These are phyloP conservation scores for Cordyceps cateniannulata DNA, from an alignment of 2,329 filamentous ascomycete species.

Conservation along the genomic window DNA sequence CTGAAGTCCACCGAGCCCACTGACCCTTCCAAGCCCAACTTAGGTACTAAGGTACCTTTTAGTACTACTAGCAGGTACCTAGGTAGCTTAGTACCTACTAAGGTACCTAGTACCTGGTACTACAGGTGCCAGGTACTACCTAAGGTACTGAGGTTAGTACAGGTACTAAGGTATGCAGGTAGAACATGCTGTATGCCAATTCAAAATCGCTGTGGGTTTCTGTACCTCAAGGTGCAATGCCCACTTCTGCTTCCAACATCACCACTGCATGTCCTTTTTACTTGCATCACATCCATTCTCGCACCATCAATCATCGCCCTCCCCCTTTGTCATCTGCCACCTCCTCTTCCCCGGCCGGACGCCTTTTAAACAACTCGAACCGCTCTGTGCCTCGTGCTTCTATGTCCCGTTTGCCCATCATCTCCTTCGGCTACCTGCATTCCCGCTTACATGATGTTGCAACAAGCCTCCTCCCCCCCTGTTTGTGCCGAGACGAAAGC, in stretches of 20 bases:
- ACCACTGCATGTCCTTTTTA: not conserved
- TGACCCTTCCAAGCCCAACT: not conserved
- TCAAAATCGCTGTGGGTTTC: not conserved
- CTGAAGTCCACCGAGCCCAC: not conserved
- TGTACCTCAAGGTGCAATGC: not conserved
- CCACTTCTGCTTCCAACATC: not conserved
- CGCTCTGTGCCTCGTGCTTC: not conserved
- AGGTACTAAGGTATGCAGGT: too few species aligned
- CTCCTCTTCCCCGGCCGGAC: not conserved
- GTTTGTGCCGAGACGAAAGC: not conserved
- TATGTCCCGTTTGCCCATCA: not conserved
- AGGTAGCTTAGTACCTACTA: too few species aligned
- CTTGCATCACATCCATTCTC: not conserved
- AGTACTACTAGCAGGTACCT: too few species aligned
- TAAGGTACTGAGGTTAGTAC: too few species aligned
- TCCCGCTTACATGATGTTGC: not conserved
- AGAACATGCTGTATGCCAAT: too few species aligned
- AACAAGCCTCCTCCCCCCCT: not conserved
- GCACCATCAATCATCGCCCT: not conserved
- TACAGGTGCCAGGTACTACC: too few species aligned
- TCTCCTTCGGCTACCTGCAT: not conserved
- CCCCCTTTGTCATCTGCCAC: not conserved
- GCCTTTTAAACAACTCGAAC: not conserved
- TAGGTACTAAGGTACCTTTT: too few species aligned
- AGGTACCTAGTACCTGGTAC: too few species aligned